phyloP scores from a whole-genome alignment of 441 rosid species.

The Croton laevigatus region DNA sequence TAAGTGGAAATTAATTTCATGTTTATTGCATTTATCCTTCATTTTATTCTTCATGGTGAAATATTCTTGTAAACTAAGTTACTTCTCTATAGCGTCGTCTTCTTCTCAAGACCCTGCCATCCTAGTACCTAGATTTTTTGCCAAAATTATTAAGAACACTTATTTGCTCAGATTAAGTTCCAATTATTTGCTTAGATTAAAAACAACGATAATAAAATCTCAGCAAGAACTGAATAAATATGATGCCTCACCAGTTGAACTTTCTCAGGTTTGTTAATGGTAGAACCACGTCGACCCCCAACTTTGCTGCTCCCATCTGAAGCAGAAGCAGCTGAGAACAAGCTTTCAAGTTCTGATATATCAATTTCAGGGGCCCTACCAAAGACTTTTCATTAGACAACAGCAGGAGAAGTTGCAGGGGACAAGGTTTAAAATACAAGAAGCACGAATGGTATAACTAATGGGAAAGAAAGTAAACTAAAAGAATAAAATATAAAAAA shows the following conservation, averaged over 20 bases:
- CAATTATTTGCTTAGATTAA: slow-evolving; percentile 7
- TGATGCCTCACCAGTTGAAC: slow-evolving; percentile 74
- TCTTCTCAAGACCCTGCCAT: neutral
- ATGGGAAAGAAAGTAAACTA: neutral
- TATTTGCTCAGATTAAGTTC: neutral
- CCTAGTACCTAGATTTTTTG: neutral
- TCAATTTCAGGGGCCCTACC: slow-evolving; percentile 98
- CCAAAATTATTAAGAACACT: neutral
- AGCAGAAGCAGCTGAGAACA: slow-evolving; percentile 79
- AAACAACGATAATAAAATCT: neutral
- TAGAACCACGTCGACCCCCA: slow-evolving; percentile 80
- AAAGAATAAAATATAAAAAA: slow-evolving; percentile 11
- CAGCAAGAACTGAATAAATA: slow-evolving; percentile 5
- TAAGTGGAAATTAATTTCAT: slow-evolving; percentile 1
- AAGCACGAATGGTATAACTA: slow-evolving; percentile 4
- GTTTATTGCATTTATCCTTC: neutral
- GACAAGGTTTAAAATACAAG: slow-evolving; percentile 2
- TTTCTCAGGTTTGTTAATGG: slow-evolving; percentile 86
- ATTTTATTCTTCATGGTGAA: neutral
- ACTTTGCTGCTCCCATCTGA: slow-evolving; percentile 50
- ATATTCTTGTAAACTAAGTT: neutral
- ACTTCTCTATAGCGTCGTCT: neutral
- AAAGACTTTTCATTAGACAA: slow-evolving; percentile 27
- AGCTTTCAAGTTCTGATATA: slow-evolving; percentile 92
- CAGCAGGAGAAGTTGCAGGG: slow-evolving; percentile 5